Percentiles rank a stretch among this genome's conserved stretches.
These are phyloP conservation scores for Debaryomyces fabryi DNA, from an alignment of 1,139 yeast genomes.

Conservation along the genomic window DNA sequence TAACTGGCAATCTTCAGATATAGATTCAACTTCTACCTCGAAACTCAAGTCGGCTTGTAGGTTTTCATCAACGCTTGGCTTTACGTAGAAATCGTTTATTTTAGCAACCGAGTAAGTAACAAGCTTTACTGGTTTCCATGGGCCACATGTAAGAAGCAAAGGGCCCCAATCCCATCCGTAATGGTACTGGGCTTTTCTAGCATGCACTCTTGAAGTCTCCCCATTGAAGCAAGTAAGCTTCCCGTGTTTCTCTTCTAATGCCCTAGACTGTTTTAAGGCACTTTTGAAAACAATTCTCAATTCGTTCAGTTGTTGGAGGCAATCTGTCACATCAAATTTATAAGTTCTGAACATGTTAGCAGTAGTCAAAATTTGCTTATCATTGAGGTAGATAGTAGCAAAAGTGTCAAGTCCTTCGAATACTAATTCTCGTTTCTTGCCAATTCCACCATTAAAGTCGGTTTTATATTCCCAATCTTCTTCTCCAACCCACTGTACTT, in stretches of 20 bases:
- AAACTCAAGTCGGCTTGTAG: constrained; percentile 6
- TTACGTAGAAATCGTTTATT: constrained; percentile 24
- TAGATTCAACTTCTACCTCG: neutral
- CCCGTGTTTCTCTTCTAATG: constrained; percentile 25
- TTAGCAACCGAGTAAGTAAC: constrained; percentile 22
- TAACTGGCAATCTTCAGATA: neutral
- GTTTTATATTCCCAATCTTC: constrained; percentile 43
- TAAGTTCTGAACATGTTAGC: constrained; percentile 43
- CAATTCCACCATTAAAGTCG: constrained; percentile 17
- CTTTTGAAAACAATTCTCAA: constrained; percentile 26
- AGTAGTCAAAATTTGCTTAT: constrained; percentile 28
- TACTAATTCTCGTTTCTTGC: constrained; percentile 26
- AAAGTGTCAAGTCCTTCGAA: constrained; percentile 51
- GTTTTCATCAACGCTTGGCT: constrained; percentile 21
- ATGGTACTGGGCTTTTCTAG: constrained; percentile 57
- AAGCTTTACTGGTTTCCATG: constrained; percentile 42
- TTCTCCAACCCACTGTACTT: constrained; percentile 52
- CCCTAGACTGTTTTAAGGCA: constrained; percentile 23
- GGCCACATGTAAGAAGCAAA: constrained; percentile 48
- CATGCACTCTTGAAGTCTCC: constrained; percentile 41
- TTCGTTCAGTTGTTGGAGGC: constrained; percentile 17
- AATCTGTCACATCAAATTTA: constrained; percentile 16
- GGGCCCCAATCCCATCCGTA: constrained; percentile 69
- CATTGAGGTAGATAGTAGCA: constrained; percentile 42
- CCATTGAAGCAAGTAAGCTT: constrained; percentile 38